Base-by-base conservation (phyloP, 2,329 filamentous ascomycete genomes). In the Tolypocladium pustulatum region DNA sequence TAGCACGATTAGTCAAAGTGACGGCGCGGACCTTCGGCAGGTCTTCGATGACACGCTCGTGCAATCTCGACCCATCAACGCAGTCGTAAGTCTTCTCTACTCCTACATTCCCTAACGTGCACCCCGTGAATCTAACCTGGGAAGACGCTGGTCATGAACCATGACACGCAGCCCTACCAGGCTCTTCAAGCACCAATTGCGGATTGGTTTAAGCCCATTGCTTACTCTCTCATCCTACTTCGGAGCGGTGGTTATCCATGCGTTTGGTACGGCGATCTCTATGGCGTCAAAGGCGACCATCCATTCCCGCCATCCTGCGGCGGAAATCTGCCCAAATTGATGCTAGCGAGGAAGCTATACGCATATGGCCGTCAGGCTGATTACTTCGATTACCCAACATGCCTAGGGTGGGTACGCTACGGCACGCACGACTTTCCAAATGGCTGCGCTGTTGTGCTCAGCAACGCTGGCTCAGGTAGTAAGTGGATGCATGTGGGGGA, bases 211-310 rank as follows among this genome's bases (percentile, higher is more conserved):
- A 89, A 89, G 69, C 81, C 86, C 0, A 76, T 90, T 20, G 88
- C 87, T 15, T 90, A 91, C 69, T 75, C 86, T 0, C 77, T 91
- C 52, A 89, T 90, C 58, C 80, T 91, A 4, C 38, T 40, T 40
- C 38, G 38, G 17, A 8, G 1, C 81, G 73, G 81, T 25, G 86
- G 86, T 27, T 82, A 84, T 60, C 87, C 87, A 0, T 88, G 84
- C 65, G 73, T 88, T 38, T 90, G 88, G 71, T 90, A 87, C 69
- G 87, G 87, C 38, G 87, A 90, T 65, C 70, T 89, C 2, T 89
- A 88, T 70, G 86, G 86, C 27, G 82, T 84, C 60, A 73, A 75
- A 75, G 70, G 71, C 57, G 74, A 72, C 59, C 67, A 74, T 60
- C 73, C 78, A 32, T 74, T 77, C 56, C 74, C 75, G 2, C 83